Base-by-base conservation (phyloP, 2,329 filamentous ascomycete species). In the Pseudocercospora musae region DNA sequence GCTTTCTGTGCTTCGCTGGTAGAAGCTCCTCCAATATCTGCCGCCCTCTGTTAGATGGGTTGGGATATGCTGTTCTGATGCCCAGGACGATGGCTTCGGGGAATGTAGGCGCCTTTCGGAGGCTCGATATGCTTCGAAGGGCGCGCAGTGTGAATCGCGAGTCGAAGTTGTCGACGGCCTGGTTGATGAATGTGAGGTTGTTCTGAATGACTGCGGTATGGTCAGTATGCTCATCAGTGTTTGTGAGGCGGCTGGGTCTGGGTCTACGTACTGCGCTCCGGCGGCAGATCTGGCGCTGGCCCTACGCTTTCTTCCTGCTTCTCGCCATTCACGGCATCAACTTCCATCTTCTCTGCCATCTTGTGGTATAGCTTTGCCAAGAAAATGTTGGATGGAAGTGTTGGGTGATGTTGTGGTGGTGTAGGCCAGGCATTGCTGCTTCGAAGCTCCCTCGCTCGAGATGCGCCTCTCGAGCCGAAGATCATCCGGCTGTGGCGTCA, bases 61-160 rank as follows among this genome's bases (percentile, higher is more conserved):
- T 72, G 13, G 73, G 72, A 55, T 74, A 75, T 65, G 72, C 72
- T 20, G 70, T 72, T 29, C 72, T 70, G 59, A 75, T 72, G 63
- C 68, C 75, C 21, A 66, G 57, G 10, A 69, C 66, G 60, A 77
- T 67, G 44, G 74, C 72, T 57, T 73, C 70, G 40, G 69, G 62
- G 61, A 75, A 73, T 62, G 73, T 71, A 71, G 77, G 74, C 69
- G 91, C 87, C 84, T 98, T 98, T 77, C 95, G 92, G 76, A 98
- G 88, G 59, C 92, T 93, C 44, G 95, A 96, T 80, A 98, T 96
- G 71, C 93, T 96, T 73, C 95, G 90, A 67, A 99, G 86, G 65
- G 95, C 95, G 75, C 95, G 87, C 67, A 99, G 89, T 61, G 94
- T 92, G 80, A 97, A 99, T 81, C 95, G 89, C 63, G 93, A 87